Conservation (phyloP, 352 stramenopile species). For the Phytophthora lateralis region DNA sequence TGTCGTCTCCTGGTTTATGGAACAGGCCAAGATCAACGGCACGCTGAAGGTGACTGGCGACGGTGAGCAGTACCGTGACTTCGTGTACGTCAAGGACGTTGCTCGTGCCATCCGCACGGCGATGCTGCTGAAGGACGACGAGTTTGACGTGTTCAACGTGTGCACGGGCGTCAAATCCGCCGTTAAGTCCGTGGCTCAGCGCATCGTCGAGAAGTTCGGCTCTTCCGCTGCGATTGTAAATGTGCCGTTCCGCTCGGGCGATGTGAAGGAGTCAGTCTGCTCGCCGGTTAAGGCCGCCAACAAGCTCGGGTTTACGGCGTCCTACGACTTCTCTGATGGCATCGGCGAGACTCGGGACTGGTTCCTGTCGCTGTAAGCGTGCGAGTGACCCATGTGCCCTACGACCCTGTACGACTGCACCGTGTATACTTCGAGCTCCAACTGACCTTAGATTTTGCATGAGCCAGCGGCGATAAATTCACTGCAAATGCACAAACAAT, state of each 20-base stretch:
- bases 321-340: slow-evolving; percentile 67
- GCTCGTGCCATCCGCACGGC: slow-evolving; percentile 79
- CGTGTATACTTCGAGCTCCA: slow-evolving; percentile 9
- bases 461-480: slow-evolving; percentile 11
- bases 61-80: slow-evolving; percentile 84
- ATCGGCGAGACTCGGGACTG: slow-evolving; percentile 81
- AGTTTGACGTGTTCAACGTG: slow-evolving; percentile 88
- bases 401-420: slow-evolving; percentile 20
- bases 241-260: slow-evolving; percentile 69
- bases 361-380: slow-evolving; percentile 55
- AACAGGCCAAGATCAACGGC: slow-evolving; percentile 84
- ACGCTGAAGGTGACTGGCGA: slow-evolving; percentile 81
- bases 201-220: slow-evolving; percentile 71
- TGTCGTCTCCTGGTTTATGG: slow-evolving; percentile 89
- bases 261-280: slow-evolving; percentile 86
- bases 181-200: slow-evolving; percentile 64
- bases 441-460: slow-evolving; percentile 32
- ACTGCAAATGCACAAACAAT: slow-evolving; percentile 17
- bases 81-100: slow-evolving; percentile 88
- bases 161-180: slow-evolving; percentile 81
- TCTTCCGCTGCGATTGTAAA: slow-evolving; percentile 73
- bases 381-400: slow-evolving; percentile 10
- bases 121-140: slow-evolving; percentile 67
- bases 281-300: slow-evolving; percentile 62
- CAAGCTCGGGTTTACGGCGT: slow-evolving; percentile 78